These are phyloP conservation scores for Suhomyces atakaporum DNA, from an alignment of 1,139 yeast species.

Conservation along the genomic window DNA sequence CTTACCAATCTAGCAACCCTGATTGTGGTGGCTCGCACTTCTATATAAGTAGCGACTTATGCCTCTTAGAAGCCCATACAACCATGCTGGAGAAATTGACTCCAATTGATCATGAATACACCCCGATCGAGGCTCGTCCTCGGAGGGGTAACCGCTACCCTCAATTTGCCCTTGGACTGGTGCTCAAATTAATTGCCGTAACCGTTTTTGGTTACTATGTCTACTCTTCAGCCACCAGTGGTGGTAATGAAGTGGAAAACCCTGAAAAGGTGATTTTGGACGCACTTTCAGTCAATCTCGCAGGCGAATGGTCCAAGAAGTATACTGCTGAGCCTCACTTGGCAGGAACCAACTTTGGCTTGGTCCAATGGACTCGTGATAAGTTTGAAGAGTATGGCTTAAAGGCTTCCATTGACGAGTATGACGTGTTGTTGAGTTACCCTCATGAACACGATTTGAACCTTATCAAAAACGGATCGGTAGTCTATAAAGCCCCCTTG, in stretches of 20 bases:
- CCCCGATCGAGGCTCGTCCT: constrained; percentile 3
- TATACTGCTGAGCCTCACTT: constrained; percentile 39
- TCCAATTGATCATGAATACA: too few relatives aligned
- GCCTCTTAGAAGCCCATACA: too few relatives aligned
- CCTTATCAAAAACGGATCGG: constrained; percentile 30
- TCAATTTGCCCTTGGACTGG: background rate
- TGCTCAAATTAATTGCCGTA: background rate
- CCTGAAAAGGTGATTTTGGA: constrained; percentile 17
- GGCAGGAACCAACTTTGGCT: constrained; percentile 43
- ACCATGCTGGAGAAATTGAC: constrained; percentile 4
- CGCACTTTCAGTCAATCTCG: constrained; percentile 28
- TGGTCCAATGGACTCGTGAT: constrained; percentile 41
- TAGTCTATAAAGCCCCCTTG: constrained; percentile 62
- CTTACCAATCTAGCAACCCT: background rate
- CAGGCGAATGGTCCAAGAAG: constrained; percentile 34
- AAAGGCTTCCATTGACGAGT: constrained; percentile 53
- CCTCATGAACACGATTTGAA: constrained; percentile 52
- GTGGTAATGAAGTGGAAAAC: constrained; percentile 2
- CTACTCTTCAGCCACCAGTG: background rate
- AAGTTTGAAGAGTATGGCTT: constrained; percentile 49
- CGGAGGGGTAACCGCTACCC: too few relatives aligned
- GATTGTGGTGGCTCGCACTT: constrained; percentile 1
- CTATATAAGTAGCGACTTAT: too few relatives aligned
- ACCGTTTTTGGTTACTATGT: constrained; percentile 1
- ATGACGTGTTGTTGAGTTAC: constrained; percentile 56